Evolutionary conservation across 129 eudicot species (phyloP).

Genomic region (Gnaphalium uliginosum): DNA sequence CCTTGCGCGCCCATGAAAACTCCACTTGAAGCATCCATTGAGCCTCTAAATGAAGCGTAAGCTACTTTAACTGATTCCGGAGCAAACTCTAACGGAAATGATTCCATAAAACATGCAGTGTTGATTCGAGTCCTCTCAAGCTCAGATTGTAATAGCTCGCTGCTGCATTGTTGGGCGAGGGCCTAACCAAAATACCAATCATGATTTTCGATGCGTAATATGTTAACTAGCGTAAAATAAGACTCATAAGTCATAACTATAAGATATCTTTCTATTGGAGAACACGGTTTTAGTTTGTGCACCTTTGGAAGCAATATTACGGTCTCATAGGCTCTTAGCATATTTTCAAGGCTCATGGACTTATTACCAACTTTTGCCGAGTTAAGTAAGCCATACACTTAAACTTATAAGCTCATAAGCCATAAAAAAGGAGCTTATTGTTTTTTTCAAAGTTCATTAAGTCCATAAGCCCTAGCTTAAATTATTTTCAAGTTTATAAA

Average conservation of each 20-base stretch:
- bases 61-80: slow-evolving; percentile 85
- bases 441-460: no score
- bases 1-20: slow-evolving; percentile 52
- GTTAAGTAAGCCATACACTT: not conserved
- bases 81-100: slow-evolving; percentile 60
- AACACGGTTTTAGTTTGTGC: not conserved
- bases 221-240: not conserved
- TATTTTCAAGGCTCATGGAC: no score
- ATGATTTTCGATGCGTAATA: not conserved
- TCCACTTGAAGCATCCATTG: slow-evolving; percentile 72
- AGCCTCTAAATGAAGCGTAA: slow-evolving; percentile 80
- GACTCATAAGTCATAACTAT: not conserved
- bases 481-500: not conserved
- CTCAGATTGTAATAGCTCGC: slow-evolving; percentile 76
- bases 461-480: no score
- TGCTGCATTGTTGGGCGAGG: slow-evolving; percentile 87
- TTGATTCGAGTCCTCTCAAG: slow-evolving; percentile 89
- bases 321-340: not conserved
- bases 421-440: no score
- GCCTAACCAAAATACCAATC: slow-evolving; percentile 43
- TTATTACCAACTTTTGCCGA: no score
- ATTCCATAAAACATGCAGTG: slow-evolving; percentile 90
- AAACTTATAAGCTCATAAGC: no score
- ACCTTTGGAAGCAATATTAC: not conserved
- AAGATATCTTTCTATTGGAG: not conserved